Base-by-base conservation (phyloP, 495 filamentous ascomycete species). In the Aspergillus nidulans region DNA sequence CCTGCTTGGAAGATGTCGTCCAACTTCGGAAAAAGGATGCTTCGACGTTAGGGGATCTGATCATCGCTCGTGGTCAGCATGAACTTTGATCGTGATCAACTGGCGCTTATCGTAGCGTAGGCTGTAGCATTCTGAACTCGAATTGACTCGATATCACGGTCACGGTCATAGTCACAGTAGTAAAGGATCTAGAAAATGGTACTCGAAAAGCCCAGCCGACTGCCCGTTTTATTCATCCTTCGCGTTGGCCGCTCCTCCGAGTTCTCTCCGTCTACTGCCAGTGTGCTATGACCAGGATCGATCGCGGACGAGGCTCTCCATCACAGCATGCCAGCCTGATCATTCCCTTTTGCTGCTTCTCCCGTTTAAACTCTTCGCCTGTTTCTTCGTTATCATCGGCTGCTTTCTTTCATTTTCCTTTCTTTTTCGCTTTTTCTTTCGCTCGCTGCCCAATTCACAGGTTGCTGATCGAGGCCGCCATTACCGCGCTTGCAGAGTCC, bases 251-350 rank as follows among this genome's bases (percentile, higher is more conserved):
- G 21, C 32, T 49, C 39, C 47, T 49, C 20, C 47, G 32, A 39
- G 47, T 39, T 49, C 47, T 21, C 23, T 39, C 47, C 32, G 32
- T 25, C 21, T 12, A 21, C 42, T 15, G 16, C 26, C 30, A 38
- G 30, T 36, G 30, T 36, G 2, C 23, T 49, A 36, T 49, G 20
- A 32, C 18, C 46, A 49, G 42, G 23, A 43, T 40, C n/a, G n/a
- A n/a, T 28, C 26, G 26, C 30, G 30, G 23, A 57, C 38, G 61
- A 57, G 61, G 61, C 57, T 63, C 57, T 60, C 48, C 48, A 28
- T 28, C 26, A 28, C 4, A 28, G 4, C 30, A 34, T 5, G 34
- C 49, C 45, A 34, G 46, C 52, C 56, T 59, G 19, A 39, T 40
- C 8, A 39, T 45, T 23, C 30, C n/a, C 28, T 19, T 21, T 50